phyloP scores from a whole-genome alignment of 805 yeast species.

The Metschnikowia kofuensis region DNA sequence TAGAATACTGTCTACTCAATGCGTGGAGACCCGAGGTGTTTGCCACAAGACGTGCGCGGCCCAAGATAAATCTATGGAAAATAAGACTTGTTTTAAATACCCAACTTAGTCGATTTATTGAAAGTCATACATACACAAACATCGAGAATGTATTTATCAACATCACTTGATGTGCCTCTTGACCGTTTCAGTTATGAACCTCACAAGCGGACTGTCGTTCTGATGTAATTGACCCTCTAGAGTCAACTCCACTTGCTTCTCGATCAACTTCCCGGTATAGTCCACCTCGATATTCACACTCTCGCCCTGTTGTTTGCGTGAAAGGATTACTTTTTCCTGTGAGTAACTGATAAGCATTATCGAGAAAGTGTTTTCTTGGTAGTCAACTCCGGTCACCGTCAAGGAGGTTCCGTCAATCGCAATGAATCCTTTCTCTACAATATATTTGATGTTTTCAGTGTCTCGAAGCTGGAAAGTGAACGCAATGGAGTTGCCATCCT shows the following conservation, averaged over 20 bases:
- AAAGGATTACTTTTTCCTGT: slow-evolving; percentile 74
- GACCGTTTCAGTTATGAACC: slow-evolving; percentile 39
- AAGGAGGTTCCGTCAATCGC: slow-evolving; percentile 91
- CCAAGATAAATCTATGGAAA: slow-evolving; percentile 3
- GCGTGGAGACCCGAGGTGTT: slow-evolving; percentile 10
- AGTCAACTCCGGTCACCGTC: slow-evolving; percentile 80
- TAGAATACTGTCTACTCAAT: not conserved
- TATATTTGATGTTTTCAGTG: slow-evolving; percentile 56
- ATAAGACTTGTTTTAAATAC: no score
- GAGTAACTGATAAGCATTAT: slow-evolving; percentile 93
- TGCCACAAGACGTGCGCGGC: slow-evolving; percentile 17
- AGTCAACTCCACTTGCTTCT: slow-evolving; percentile 69
- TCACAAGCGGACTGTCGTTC: slow-evolving; percentile 47
- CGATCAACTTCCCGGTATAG: slow-evolving; percentile 86
- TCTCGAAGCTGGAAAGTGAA: slow-evolving; percentile 75
- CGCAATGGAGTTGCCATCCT: slow-evolving; percentile 75
- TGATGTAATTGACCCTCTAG: slow-evolving; percentile 53
- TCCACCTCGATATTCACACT: slow-evolving; percentile 91
- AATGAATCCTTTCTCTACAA: slow-evolving; percentile 94
- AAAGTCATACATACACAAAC: not conserved
- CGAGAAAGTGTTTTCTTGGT: slow-evolving; percentile 53
- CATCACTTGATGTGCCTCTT: slow-evolving; percentile 18
- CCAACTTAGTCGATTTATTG: no score
- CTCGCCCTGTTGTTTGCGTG: slow-evolving; percentile 60
- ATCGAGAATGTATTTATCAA: not conserved